phyloP scores from a whole-genome alignment of 352 stramenopile genomes.

The Peronospora farinosa region DNA sequence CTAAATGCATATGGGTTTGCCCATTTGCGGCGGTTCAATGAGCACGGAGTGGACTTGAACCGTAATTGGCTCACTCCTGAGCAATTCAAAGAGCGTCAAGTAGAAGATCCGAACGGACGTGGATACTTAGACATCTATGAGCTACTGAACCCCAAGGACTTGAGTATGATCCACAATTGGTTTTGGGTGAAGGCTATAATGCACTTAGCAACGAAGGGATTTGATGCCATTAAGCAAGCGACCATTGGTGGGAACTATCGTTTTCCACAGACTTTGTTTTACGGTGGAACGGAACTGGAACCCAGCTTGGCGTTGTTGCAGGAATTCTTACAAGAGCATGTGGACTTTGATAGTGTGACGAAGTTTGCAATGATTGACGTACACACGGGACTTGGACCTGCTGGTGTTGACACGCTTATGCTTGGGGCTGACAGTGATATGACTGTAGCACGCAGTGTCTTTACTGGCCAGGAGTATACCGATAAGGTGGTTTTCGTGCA shows the following conservation, averaged over 20 bases:
- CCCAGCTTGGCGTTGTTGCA: slow-evolving; percentile 55
- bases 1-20: slow-evolving; percentile 91
- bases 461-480: slow-evolving; percentile 19
- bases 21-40: slow-evolving; percentile 85
- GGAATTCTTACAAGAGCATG: slow-evolving; percentile 49
- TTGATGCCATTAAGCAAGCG: slow-evolving; percentile 67
- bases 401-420: slow-evolving; percentile 57
- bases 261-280: slow-evolving; percentile 78
- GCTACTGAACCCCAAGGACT: slow-evolving; percentile 56
- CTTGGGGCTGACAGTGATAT: slow-evolving; percentile 25
- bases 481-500: slow-evolving; percentile 31
- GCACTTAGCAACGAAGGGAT: slow-evolving; percentile 36
- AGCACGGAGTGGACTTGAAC: slow-evolving; percentile 93
- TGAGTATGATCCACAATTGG: slow-evolving; percentile 28
- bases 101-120: slow-evolving; percentile 62
- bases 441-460: slow-evolving; percentile 25
- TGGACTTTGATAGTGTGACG: slow-evolving; percentile 34
- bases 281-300: slow-evolving; percentile 73
- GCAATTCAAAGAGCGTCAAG: slow-evolving; percentile 41
- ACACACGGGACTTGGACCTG: slow-evolving; percentile 87
- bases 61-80: slow-evolving; percentile 76
- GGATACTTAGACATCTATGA: slow-evolving; percentile 73
- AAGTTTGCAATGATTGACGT: slow-evolving; percentile 87
- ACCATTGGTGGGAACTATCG: slow-evolving; percentile 88
- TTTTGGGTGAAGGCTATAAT: slow-evolving; percentile 43